Evolutionary conservation across 1,139 yeast species (phyloP), one percentile per base, ranked within the genome.

Genomic region (Yamadazyma kanchanaburiensis): DNA sequence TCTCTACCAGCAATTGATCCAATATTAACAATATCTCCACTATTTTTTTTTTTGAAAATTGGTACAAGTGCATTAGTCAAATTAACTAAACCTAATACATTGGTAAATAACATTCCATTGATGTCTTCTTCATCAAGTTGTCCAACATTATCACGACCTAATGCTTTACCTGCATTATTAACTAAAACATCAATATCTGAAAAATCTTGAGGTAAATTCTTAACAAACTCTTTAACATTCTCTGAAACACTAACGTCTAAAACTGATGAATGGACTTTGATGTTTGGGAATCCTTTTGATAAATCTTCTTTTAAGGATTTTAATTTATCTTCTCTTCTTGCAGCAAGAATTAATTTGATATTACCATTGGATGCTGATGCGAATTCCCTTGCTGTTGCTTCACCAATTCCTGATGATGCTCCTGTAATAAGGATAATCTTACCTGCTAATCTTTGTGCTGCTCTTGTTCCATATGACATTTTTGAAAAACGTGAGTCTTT

Each of bases 101-200:
- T 84, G 33, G 94, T 84, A 42, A 74, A 68, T 49, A 80, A 69
- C 81, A 82, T 80, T 22, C 72, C 74, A 29, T 69, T 67, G 28
- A 84, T 64, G 43, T 83, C 91, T 2, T 58, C 55, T 16, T 62
- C 60, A 2, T 55, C 49, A 33, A 83, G 70, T 3, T 61, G 62
- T 10, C 91, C 94, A 17, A 84, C 84, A 24, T 58, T 52, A 19
- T 74, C 88, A 27, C 60, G 60, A 15, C 95, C 95, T 28, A 76
- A 61, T 2, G 91, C 94, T 57, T 80, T 73, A 23, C 95, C 95
- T 6, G 94, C 94, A 51, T 85, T 86, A 64, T 86, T 86, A 38
- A 86, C 62, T 34, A 86, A 65, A 21, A 86, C 73, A 51, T 79
- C 86, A 38, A 78, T 69, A 39, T 73, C 77, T 25, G 67, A 54